A percentile compares a stretch with the other conserved stretches of the same genome.
Evolutionary conservation across 179 eudicot species (phyloP).

Genomic region (Beta lomatogona): DNA sequence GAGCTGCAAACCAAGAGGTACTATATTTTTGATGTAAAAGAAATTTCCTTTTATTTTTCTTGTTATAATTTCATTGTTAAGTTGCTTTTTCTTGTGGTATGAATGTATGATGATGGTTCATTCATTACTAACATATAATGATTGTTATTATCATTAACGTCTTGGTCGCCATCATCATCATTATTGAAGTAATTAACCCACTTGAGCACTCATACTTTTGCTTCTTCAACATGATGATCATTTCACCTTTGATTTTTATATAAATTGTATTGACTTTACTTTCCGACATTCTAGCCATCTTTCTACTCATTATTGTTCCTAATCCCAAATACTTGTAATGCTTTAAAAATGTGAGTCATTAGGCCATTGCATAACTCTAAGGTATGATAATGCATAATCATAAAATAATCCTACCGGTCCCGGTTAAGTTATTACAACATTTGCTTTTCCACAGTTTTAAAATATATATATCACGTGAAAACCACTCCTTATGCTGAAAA

Average conservation of each 20-base stretch:
- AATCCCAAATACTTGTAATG: neutral
- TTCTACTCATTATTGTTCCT: neutral
- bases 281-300: conserved; percentile 4
- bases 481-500: no score
- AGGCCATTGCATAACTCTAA: neutral
- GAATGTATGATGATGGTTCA: conserved; percentile 10
- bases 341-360: neutral
- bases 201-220: conserved; percentile 16
- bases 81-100: neutral
- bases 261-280: conserved; percentile 1
- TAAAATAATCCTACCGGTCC: no score
- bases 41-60: neutral
- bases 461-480: no score
- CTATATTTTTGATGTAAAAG: conserved; percentile 5
- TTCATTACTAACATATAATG: conserved; percentile 23
- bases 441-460: no score
- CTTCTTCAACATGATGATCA: conserved; percentile 28
- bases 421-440: no score
- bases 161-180: conserved; percentile 24
- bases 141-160: conserved; percentile 23
- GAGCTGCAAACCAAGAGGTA: conserved; percentile 44
- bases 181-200: conserved; percentile 23
- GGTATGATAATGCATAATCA: no score
- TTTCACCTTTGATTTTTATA: conserved; percentile 18
- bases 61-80: neutral